Base-by-base conservation (phyloP, 495 filamentous ascomycete genomes). In the Corynascus novoguineensis region DNA sequence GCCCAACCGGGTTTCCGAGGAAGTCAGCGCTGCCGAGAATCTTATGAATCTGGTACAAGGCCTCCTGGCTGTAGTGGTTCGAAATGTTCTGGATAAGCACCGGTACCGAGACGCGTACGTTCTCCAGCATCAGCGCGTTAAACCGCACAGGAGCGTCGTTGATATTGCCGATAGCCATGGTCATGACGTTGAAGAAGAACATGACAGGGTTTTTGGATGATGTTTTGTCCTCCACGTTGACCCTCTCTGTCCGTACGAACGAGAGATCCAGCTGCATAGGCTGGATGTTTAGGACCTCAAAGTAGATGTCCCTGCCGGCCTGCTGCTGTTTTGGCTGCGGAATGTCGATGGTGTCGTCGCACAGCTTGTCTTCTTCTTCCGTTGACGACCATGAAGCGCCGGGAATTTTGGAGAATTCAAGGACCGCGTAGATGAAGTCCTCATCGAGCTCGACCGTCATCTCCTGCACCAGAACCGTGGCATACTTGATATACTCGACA, bases 371-470 rank as follows among this genome's bases (percentile, higher is more conserved):
- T 62, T 90, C 86, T 53, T 83, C 81, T 19, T 87, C 81, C 40
- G 86, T 78, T 61, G 92, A 87, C 4, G 87, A 83, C 90, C 90
- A 96, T 2, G 85, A 89, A n/a, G 90, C 90, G 12, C 93, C 92
- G 15, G 91, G 90, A 6, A 97, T 83, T 74, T 97, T 97, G 46
- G 86, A 88, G 68, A 96, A 98, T 68, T 98, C 93, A 8, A 98
- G 74, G 63, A 98, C 83, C 17, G 93, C 92, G 64, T 95, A 93
- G 58, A 97, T 88, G 65, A 98, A 98, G 67, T 98, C 93, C 66
- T 98, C 93, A 61, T 98, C 93, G 44, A 98, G 85, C 70, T 98
- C 93, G 2, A 97, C 75, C 0, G 95, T 97, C 92, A 98, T 97
- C 71, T 98, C 90, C 71, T 98, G 93, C 47, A 98, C 73, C 25